Evolutionary conservation across 805 yeast species (phyloP).

Genomic region (Lipomyces spencermartinsiae): DNA sequence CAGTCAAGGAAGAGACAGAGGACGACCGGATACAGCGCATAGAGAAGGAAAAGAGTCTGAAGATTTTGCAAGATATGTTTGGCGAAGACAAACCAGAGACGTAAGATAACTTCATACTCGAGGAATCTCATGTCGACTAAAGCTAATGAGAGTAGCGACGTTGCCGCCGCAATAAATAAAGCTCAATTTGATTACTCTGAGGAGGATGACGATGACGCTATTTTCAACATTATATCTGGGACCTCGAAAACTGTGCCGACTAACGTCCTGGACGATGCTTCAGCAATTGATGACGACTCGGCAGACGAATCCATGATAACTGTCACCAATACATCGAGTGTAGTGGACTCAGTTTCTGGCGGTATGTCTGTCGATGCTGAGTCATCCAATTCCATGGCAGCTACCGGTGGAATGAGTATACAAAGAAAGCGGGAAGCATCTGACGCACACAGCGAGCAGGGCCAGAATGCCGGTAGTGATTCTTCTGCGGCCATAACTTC

Average conservation of each 20-base stretch:
- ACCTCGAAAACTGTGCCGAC: background rate
- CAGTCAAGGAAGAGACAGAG: constrained; percentile 15
- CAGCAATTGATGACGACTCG: background rate
- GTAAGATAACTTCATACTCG: background rate
- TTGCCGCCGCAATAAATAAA: background rate
- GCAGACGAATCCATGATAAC: background rate
- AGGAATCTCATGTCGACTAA: background rate
- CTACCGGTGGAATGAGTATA: background rate
- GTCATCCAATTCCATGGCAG: background rate
- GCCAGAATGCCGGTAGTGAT: background rate
- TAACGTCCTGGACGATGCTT: background rate
- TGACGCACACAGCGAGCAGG: background rate
- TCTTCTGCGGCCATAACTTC: background rate
- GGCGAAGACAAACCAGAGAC: constrained; percentile 5
- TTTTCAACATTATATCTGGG: constrained; percentile 16
- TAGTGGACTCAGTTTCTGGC: background rate
- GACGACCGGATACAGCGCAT: constrained; percentile 21
- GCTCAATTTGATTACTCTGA: constrained; percentile 43
- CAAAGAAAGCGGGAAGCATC: background rate
- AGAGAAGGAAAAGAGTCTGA: constrained; percentile 27
- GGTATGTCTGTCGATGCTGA: constrained; percentile 9
- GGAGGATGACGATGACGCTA: constrained; percentile 38
- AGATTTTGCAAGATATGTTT: constrained; percentile 26
- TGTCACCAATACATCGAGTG: background rate
- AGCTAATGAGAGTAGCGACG: background rate